These are phyloP conservation scores for barrel medic (Medicago truncatula) DNA, from an alignment of 306 rosid species.

Conservation along the genomic window DNA sequence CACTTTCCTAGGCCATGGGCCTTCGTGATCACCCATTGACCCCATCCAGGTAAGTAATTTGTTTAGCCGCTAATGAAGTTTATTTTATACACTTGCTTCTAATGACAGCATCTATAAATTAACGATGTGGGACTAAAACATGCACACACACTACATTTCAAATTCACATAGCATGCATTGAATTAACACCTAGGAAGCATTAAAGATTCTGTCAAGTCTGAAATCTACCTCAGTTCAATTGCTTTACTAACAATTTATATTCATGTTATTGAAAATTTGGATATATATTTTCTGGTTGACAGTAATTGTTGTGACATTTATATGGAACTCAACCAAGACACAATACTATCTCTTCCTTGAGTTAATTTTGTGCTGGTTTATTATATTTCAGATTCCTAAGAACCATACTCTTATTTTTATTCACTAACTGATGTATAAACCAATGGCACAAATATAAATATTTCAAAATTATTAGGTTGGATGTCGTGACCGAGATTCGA, in stretches of 20 bases:
- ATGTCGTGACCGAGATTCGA: no score
- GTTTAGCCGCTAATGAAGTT: background rate
- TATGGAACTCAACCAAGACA: background rate
- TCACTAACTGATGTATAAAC: background rate
- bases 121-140: conserved; percentile 11
- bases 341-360: background rate
- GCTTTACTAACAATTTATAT: background rate
- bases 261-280: background rate
- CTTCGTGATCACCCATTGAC: conserved; percentile 17
- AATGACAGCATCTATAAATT: background rate
- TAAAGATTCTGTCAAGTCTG: background rate
- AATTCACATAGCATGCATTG: background rate
- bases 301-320: background rate
- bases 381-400: background rate
- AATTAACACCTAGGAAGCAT: no score
- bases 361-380: background rate
- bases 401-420: background rate
- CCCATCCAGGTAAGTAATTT: conserved; percentile 20
- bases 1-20: conserved; percentile 24
- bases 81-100: background rate
- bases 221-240: background rate
- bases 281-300: background rate
- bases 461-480: no score
- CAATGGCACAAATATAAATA: no score
- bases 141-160: background rate